Evolutionary conservation across 768 basidiomycete species (phyloP).

Genomic region (Trametes elegans): DNA sequence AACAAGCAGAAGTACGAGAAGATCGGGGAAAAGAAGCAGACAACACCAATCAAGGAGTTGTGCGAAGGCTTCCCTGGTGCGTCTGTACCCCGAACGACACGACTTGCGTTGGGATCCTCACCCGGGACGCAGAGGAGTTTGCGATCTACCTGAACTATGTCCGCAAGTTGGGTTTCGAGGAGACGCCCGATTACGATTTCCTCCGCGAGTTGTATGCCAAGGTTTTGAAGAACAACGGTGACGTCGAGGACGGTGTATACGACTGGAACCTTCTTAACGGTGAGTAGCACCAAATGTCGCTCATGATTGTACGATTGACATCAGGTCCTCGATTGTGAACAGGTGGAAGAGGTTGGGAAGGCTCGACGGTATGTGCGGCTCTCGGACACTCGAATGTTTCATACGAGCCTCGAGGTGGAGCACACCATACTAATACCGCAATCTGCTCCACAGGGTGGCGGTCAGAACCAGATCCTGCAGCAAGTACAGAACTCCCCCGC

Average conservation of each 20-base stretch:
- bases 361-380: slow-evolving; percentile 55
- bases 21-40: slow-evolving; percentile 99
- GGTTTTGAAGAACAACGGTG: slow-evolving; percentile 87
- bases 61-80: slow-evolving; percentile 93
- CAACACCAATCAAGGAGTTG: slow-evolving; percentile 94
- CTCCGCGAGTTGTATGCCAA: slow-evolving; percentile 92
- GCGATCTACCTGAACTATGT: slow-evolving; percentile 99
- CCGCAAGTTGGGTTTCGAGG: slow-evolving; percentile 97
- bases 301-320: slow-evolving; percentile 6
- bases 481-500: slow-evolving; percentile 58
- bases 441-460: slow-evolving; percentile 37
- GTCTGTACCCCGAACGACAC: slow-evolving; percentile 22
- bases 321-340: slow-evolving; percentile 3
- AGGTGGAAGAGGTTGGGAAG: slow-evolving; percentile 96
- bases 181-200: slow-evolving; percentile 99
- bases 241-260: slow-evolving; percentile 89
- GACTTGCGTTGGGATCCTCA: slow-evolving; percentile 7
- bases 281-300: slow-evolving; percentile 29
- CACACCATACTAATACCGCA: neutral
- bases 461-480: slow-evolving; percentile 63
- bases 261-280: slow-evolving; percentile 96
- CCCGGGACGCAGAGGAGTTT: slow-evolving; percentile 76
- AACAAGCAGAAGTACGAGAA: slow-evolving; percentile 99
- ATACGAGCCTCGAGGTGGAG: slow-evolving; percentile 1
- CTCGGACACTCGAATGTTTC: neutral